Evolutionary conservation across 495 filamentous ascomycete species (phyloP), one percentile per base, ranked within the genome.

Genomic region (Penicillium roqueforti): DNA sequence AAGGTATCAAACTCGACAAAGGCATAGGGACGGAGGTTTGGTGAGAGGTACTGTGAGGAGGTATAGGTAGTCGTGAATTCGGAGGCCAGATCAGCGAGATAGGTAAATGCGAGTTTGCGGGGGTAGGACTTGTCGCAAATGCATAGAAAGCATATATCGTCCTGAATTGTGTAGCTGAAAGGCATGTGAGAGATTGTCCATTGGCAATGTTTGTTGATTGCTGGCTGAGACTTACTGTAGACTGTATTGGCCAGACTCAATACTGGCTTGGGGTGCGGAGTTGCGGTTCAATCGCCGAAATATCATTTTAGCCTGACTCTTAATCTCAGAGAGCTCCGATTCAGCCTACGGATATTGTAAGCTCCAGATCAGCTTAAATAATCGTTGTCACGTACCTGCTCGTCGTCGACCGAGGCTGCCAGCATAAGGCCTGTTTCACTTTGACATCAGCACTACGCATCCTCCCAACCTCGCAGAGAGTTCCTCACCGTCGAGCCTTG

Each of bases 1-100:
- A 96, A 99, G 51, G 89, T 96, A 69, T 99, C 93, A 72, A 99
- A 99, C 62, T 95, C 89, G 69, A 96, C 88, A 67, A 95, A 97
- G 49, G 91, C 91, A 74, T 96, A 99, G 6, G 93, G 93, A 14
- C 92, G 88, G 42, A 92, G 82, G 23, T 75, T 77, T 1, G 90
- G 82, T 10, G 81, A 81, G 65, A 86, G 80, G 60, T 93, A 84
- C 72, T 93, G 87, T 22, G 77, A 65, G 22, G 80, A 53, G 29
- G 82, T 77, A 78, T 99, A 93, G 39, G 87, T 90, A 50, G 85
- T 93, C 56, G 84, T 83, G 80, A 99, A 99, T 75, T 99, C 93
- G 62, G 83, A 80, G 42, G 85, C 80, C 46, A 97, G 81, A 76
- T 99, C 93, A 47, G 86, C 85, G 32, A 99, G 91, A 82, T 97